These are phyloP conservation scores for Limnanthes douglasii DNA, from an alignment of 345 rosid species.

Conservation along the genomic window DNA sequence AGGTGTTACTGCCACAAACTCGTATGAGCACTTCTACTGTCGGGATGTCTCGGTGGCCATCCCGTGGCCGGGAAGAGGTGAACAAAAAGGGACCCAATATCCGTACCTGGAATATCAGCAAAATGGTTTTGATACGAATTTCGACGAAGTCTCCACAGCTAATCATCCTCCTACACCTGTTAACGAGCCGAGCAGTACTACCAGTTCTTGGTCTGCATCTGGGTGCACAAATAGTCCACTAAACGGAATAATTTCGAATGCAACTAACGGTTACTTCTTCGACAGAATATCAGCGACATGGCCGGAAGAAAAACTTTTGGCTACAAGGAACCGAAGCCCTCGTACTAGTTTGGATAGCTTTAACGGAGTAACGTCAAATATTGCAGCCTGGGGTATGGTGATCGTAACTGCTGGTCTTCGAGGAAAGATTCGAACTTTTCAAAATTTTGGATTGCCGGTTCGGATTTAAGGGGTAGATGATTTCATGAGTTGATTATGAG, in stretches of 20 bases:
- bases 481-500: not conserved
- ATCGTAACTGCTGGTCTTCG: slow-evolving; percentile 81
- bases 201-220: slow-evolving; percentile 24
- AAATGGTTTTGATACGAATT: slow-evolving; percentile 16
- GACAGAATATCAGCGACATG: slow-evolving; percentile 85
- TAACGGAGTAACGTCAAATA: slow-evolving; percentile 8
- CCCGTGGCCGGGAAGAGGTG: slow-evolving; percentile 86
- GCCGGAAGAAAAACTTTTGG: slow-evolving; percentile 69
- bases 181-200: slow-evolving; percentile 28
- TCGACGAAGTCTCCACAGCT: slow-evolving; percentile 38
- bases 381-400: slow-evolving; percentile 75
- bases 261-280: slow-evolving; percentile 74
- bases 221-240: slow-evolving; percentile 36
- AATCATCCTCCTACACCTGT: slow-evolving; percentile 87
- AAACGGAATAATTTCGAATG: slow-evolving; percentile 68
- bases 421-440: slow-evolving; percentile 75
- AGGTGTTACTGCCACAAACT: slow-evolving; percentile 43
- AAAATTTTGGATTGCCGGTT: slow-evolving; percentile 85
- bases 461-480: slow-evolving; percentile 22
- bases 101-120: slow-evolving; percentile 24
- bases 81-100: too few species aligned
- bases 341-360: slow-evolving; percentile 41
- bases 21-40: slow-evolving; percentile 79
- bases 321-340: slow-evolving; percentile 20
- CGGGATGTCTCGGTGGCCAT: slow-evolving; percentile 76